Evolutionary conservation across 495 filamentous ascomycete species (phyloP).

Genomic region (Cenococcum geophilum): DNA sequence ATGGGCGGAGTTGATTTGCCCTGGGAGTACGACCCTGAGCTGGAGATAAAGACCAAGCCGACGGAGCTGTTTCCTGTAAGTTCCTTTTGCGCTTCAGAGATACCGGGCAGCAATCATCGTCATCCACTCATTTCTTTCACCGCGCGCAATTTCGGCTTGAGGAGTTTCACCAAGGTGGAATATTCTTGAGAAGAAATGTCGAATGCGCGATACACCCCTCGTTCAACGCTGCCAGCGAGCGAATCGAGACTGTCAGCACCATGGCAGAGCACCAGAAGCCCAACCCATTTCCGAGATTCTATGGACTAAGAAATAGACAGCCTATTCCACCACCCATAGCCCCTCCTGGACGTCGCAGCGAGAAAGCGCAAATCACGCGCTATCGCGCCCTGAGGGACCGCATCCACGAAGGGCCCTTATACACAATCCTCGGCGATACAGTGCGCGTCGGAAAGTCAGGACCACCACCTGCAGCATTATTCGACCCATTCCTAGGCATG

Average conservation of each 20-base stretch:
- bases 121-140: background rate
- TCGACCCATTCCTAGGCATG: constrained; percentile 58
- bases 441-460: constrained; percentile 38
- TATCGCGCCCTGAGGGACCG: constrained; percentile 48
- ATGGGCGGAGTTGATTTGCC: constrained; percentile 36
- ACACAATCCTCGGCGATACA: constrained; percentile 49
- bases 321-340: constrained; percentile 24
- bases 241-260: too few relatives aligned
- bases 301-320: constrained; percentile 13
- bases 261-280: too few relatives aligned
- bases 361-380: constrained; percentile 39
- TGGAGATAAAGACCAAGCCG: constrained; percentile 35
- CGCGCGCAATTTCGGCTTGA: background rate
- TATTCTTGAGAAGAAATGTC: too few relatives aligned
- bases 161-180: too few relatives aligned
- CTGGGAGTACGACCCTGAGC: constrained; percentile 36
- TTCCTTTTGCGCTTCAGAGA: background rate
- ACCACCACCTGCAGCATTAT: constrained; percentile 17
- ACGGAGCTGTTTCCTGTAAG: constrained; percentile 39
- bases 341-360: constrained; percentile 30
- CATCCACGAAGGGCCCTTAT: constrained; percentile 53
- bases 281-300: background rate
- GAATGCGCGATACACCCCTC: too few relatives aligned
- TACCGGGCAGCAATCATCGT: too few relatives aligned
- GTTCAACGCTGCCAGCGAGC: too few relatives aligned